Percentiles rank a stretch among this genome's conserved stretches.
Evolutionary conservation across 2,329 filamentous ascomycete species (phyloP).

Genomic region (Neocatenulostroma microsporum): DNA sequence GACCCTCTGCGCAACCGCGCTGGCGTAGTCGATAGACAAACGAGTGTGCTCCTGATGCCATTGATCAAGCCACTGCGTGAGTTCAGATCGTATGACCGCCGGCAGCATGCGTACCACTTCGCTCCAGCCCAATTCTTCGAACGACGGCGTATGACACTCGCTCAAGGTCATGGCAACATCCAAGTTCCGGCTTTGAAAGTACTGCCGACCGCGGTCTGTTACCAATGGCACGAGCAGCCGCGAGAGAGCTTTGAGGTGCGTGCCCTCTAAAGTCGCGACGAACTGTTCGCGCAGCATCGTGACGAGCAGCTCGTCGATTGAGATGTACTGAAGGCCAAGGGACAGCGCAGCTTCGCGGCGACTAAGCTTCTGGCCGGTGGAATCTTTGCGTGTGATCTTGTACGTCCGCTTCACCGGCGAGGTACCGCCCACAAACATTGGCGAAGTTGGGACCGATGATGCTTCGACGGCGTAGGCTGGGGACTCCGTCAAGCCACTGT

Average conservation of each 20-base stretch:
- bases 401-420: constrained; percentile 77
- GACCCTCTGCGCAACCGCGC: constrained; percentile 26
- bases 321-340: constrained; percentile 66
- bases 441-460: constrained; percentile 35
- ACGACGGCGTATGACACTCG: constrained; percentile 45
- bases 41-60: constrained; percentile 45
- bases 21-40: constrained; percentile 20
- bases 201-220: constrained; percentile 37
- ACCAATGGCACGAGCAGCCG: constrained; percentile 48
- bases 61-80: constrained; percentile 45
- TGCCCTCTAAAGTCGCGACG: constrained; percentile 38
- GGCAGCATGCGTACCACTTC: constrained; percentile 46
- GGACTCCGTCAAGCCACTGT: constrained; percentile 62
- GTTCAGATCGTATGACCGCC: constrained; percentile 33
- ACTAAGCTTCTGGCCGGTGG: constrained; percentile 15
- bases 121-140: constrained; percentile 48
- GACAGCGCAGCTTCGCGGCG: constrained; percentile 45
- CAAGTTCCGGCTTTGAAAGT: constrained; percentile 42
- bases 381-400: constrained; percentile 57
- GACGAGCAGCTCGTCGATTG: constrained; percentile 65
- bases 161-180: constrained; percentile 49
- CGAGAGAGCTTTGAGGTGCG: constrained; percentile 40
- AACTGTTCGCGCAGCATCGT: constrained; percentile 42
- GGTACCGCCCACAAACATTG: constrained; percentile 63
- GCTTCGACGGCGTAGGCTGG: constrained; percentile 60